These are phyloP conservation scores for Scedosporium boydii DNA, from an alignment of 2,329 filamentous ascomycete genomes.

Conservation along the genomic window DNA sequence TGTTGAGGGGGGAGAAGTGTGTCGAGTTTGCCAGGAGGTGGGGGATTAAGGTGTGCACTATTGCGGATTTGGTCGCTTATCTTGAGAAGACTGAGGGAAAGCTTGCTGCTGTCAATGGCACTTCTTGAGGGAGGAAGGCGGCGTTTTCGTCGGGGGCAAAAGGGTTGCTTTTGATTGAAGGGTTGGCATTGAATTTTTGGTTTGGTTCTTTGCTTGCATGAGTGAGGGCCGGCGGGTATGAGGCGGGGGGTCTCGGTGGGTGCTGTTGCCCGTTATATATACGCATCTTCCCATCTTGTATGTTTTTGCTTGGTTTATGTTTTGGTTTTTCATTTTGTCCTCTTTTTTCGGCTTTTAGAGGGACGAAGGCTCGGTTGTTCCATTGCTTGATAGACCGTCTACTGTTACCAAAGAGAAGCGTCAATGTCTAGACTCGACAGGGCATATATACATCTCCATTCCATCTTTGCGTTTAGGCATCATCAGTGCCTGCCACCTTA, in stretches of 20 bases:
- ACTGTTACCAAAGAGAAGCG: background rate
- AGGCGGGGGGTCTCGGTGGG: background rate
- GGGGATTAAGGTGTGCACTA: conserved; percentile 90
- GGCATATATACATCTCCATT: background rate
- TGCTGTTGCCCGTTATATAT: background rate
- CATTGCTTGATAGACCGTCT: conserved; percentile 3
- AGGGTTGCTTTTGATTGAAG: too few species aligned
- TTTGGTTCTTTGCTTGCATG: background rate
- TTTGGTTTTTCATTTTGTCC: background rate
- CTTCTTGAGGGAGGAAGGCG: conserved; percentile 5
- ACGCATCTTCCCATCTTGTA: background rate
- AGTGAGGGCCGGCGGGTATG: background rate
- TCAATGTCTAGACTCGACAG: background rate
- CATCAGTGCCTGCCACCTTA: background rate
- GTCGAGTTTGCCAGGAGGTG: conserved; percentile 79
- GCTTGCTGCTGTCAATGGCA: conserved; percentile 33
- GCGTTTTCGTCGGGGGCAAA: background rate
- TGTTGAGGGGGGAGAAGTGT: conserved; percentile 87
- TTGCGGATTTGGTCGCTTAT: conserved; percentile 77
- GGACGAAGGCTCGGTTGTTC: background rate
- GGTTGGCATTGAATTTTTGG: background rate
- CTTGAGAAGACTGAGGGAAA: conserved; percentile 67
- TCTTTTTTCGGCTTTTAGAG: background rate
- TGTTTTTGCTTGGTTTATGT: background rate
- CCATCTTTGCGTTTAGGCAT: background rate